Evolutionary conservation across 2,329 filamentous ascomycete species (phyloP), one percentile per base, ranked within the genome.

Genomic region (Exutisphaerella laricina): DNA sequence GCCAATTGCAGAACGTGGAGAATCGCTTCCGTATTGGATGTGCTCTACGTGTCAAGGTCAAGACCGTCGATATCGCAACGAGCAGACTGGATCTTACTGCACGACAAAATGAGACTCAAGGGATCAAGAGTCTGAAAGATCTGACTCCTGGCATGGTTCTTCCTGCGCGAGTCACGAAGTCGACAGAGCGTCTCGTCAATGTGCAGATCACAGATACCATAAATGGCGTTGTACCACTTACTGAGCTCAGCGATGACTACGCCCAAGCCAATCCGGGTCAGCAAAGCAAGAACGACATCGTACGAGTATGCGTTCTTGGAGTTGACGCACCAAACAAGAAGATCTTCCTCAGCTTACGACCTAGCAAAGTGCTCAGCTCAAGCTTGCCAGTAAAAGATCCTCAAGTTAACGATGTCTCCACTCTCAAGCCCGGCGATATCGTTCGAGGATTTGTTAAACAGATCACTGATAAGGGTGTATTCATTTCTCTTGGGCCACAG

Each of bases 371-470:
- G 29, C 71, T 97, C 49, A 94, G 86, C 67, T 95, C 90, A 1
- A 84, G 85, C 1, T 70, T 94, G 3, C 76, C 82, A 1, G 79
- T 96, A 33, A 80, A 82, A 58, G 92, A 98, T 61, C 79, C 77
- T 26, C 88, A 96, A 57, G 80, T 98, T 51, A 77, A 73, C 9
- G 77, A 77, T 13, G 67, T 81, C 34, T 71, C 79, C n/a, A 80
- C 94, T 53, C 61, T 98, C 22, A 79, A 82, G 44, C 69, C 80
- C 28, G 87, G 89, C 47, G 82, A 94, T 49, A 70, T 96, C 21
- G 73, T 94, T 10, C 84, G 92, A 43, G 94, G 94, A 3, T 97
- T 98, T 58, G 79, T 98, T 56, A 94, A 88, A 68, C 87, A 88
- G 53, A 80, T 97, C 30, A 78, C 85, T 0, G 88, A 95, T 53